A percentile compares a stretch with the other conserved stretches of the same genome.
These are phyloP conservation scores for Tolypocladium album DNA, from an alignment of 2,329 filamentous ascomycete genomes.

Conservation along the genomic window DNA sequence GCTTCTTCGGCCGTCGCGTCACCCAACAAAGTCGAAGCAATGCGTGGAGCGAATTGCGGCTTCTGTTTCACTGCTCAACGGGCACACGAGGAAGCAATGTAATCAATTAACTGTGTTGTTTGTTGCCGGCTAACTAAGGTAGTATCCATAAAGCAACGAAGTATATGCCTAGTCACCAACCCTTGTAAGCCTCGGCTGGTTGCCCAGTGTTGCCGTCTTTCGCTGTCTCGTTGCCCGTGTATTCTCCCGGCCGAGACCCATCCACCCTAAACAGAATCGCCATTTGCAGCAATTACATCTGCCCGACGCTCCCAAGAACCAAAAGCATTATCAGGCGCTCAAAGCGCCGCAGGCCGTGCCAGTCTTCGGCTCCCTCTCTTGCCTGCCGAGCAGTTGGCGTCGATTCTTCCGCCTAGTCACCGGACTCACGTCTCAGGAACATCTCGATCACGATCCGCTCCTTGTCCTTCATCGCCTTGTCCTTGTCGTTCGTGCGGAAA, in stretches of 20 bases:
- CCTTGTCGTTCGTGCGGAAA: slow-evolving; percentile 45
- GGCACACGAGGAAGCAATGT: neutral
- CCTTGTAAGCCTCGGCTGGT: neutral
- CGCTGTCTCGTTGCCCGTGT: neutral
- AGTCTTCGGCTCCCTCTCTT: neutral
- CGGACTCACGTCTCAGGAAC: slow-evolving; percentile 37
- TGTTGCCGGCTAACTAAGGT: neutral
- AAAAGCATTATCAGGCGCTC: neutral
- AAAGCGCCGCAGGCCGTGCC: neutral
- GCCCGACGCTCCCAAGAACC: neutral
- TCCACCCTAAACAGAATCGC: neutral
- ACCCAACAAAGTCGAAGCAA: neutral
- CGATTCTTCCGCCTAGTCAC: slow-evolving; percentile 15
- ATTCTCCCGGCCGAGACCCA: neutral
- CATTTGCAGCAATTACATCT: neutral
- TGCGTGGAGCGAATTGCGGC: neutral
- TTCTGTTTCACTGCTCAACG: neutral
- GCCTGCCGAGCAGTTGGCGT: neutral
- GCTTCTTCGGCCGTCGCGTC: neutral
- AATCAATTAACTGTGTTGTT: neutral
- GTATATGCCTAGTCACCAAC: neutral
- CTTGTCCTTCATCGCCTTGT: slow-evolving; percentile 51
- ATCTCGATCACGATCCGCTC: slow-evolving; percentile 58
- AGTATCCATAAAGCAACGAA: neutral
- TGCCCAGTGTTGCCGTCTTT: neutral